Evolutionary conservation across 768 basidiomycete genomes (phyloP).

Genomic region (Fibroporia radiculosa): DNA sequence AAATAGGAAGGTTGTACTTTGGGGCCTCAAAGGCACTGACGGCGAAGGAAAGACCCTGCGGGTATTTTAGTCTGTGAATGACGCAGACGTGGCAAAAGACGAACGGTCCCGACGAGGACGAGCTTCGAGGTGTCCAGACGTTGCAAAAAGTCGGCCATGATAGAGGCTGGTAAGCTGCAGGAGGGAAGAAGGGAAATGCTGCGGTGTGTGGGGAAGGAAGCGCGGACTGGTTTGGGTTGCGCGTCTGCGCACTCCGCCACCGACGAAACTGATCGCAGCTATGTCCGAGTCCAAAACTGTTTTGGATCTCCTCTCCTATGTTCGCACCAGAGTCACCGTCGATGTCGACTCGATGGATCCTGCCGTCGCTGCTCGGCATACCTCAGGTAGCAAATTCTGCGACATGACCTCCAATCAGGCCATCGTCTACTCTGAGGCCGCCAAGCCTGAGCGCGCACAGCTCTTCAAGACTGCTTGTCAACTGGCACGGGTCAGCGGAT

Average conservation of each 20-base stretch:
- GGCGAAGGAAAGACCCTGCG: conserved; percentile 54
- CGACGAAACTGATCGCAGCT: neutral
- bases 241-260: neutral
- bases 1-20: conserved; percentile 74
- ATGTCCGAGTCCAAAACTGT: conserved; percentile 12
- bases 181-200: conserved; percentile 4
- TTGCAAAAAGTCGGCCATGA: conserved; percentile 60
- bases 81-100: conserved; percentile 12
- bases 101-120: conserved; percentile 54
- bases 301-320: conserved; percentile 31
- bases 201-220: neutral
- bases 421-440: conserved; percentile 30
- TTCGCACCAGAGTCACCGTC: conserved; percentile 29
- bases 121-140: conserved; percentile 67
- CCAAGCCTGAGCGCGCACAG: conserved; percentile 23
- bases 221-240: conserved; percentile 4
- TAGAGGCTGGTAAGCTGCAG: neutral
- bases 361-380: conserved; percentile 28
- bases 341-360: conserved; percentile 47
- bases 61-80: neutral
- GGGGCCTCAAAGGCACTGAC: conserved; percentile 50
- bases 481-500: conserved; percentile 12
- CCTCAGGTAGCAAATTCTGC: conserved; percentile 23
- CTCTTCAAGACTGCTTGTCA: conserved; percentile 28
- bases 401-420: conserved; percentile 48